phyloP scores from a whole-genome alignment of 208 protist species.

The Trypanosoma lewisi region DNA sequence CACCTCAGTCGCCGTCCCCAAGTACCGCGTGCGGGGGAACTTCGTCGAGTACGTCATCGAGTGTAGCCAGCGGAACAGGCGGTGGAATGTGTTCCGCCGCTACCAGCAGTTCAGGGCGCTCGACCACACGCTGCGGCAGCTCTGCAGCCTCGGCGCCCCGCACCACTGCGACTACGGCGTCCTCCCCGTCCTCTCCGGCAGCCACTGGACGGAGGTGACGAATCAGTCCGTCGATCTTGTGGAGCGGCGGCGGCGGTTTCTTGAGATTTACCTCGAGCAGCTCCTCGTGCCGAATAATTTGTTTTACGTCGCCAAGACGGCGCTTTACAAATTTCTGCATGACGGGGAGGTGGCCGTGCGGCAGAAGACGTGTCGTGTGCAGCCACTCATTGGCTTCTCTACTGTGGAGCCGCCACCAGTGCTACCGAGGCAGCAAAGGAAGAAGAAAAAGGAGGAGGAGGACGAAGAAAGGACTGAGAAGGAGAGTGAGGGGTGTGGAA shows the following conservation, averaged over 20 bases:
- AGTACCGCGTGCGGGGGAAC: constrained; percentile 61
- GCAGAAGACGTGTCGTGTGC: constrained; percentile 1
- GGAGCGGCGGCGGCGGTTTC: constrained; percentile 62
- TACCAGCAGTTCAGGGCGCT: constrained; percentile 85
- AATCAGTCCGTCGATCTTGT: constrained; percentile 83
- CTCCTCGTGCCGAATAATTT: constrained; percentile 71
- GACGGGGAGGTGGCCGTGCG: constrained; percentile 68
- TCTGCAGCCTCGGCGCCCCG: constrained; percentile 35
- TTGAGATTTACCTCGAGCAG: constrained; percentile 87
- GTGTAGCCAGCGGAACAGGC: constrained; percentile 30
- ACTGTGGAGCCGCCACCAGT: neutral
- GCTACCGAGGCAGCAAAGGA: neutral
- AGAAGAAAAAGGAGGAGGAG: constrained; percentile 1
- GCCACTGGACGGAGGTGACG: constrained; percentile 85
- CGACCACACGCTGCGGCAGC: constrained; percentile 57
- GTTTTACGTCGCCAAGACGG: constrained; percentile 71
- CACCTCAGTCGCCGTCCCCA: constrained; percentile 47
- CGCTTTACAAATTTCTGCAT: constrained; percentile 77
- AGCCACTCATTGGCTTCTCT: constrained; percentile 29
- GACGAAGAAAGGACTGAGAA: neutral
- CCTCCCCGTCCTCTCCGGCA: constrained; percentile 72
- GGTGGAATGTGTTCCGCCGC: constrained; percentile 72
- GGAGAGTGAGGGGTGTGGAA: neutral
- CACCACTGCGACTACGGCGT: constrained; percentile 71
- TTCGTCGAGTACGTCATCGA: constrained; percentile 81